These are phyloP conservation scores for Aureobasidium melanogenum DNA, from an alignment of 2,329 filamentous ascomycete species.

Conservation along the genomic window DNA sequence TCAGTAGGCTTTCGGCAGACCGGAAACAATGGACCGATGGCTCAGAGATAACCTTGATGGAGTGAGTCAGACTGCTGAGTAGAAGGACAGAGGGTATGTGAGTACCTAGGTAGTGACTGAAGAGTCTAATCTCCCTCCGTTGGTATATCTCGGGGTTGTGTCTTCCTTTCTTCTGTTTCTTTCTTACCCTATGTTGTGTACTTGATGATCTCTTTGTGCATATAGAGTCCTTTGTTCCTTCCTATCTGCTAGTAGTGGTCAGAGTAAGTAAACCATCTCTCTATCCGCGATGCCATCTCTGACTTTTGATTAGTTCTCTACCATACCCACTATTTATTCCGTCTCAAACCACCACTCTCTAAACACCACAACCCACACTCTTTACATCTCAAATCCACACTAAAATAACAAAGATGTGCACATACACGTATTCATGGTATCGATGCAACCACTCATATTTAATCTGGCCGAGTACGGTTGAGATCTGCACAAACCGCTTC, in stretches of 20 bases:
- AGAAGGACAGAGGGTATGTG: not conserved
- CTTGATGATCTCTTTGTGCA: not conserved
- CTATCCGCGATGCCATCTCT: not conserved
- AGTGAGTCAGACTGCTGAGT: not conserved
- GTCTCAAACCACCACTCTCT: not conserved
- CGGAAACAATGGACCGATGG: not conserved
- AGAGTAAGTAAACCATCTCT: not conserved
- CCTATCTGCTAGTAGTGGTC: not conserved
- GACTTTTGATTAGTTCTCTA: not conserved
- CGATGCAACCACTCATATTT: conserved; percentile 32
- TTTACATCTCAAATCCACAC: not conserved
- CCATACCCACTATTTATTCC: not conserved
- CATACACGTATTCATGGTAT: conserved; percentile 39
- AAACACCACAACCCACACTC: not conserved
- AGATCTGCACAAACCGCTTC: conserved; percentile 36
- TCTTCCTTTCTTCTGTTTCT: not conserved
- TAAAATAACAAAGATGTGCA: conserved; percentile 30
- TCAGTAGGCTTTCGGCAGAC: not conserved
- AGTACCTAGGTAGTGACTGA: too few species aligned
- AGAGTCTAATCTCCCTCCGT: not conserved
- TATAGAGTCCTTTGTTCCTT: too few species aligned
- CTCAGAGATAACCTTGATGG: not conserved
- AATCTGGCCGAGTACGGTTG: conserved; percentile 37
- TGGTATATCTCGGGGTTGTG: not conserved
- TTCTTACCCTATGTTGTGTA: not conserved